phyloP scores from a whole-genome alignment of 2,329 filamentous ascomycete species.

The Pseudogymnoascus sp. region DNA sequence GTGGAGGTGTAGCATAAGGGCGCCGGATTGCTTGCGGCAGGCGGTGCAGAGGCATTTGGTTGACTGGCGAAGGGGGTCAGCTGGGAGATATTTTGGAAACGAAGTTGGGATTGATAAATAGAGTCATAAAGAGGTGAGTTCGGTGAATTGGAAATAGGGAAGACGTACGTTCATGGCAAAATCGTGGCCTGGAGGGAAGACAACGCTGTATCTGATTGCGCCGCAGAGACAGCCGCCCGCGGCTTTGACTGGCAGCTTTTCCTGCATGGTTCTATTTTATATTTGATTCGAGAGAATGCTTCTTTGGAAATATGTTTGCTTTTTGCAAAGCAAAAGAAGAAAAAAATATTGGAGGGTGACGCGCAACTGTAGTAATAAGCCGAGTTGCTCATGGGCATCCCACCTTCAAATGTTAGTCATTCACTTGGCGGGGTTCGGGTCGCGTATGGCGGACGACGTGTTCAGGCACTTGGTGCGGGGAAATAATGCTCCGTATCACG shows the following conservation, averaged over 20 bases:
- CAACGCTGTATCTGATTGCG: conserved; percentile 39
- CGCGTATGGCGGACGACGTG: background rate
- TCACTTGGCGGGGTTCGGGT: conserved; percentile 2
- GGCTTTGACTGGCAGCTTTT: conserved; percentile 22
- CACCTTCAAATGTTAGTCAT: conserved; percentile 2
- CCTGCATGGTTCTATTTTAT: background rate
- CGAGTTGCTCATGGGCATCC: background rate
- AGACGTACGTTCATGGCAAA: conserved; percentile 30
- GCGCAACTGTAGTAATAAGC: background rate
- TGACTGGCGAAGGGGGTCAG: conserved; percentile 26
- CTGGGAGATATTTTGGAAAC: background rate
- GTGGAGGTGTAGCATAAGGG: conserved; percentile 37
- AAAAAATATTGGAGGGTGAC: background rate
- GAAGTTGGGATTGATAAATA: background rate
- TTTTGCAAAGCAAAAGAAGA: background rate
- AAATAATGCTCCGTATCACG: conserved; percentile 2
- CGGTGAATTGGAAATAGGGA: conserved; percentile 1
- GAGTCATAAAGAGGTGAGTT: background rate
- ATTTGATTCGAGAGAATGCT: background rate
- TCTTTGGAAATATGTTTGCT: background rate
- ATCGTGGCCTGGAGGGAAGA: conserved; percentile 38
- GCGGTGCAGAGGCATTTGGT: conserved; percentile 46
- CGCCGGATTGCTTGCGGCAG: conserved; percentile 43
- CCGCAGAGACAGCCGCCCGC: conserved; percentile 45
- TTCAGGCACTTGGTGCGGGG: background rate